Base-by-base conservation (phyloP, 352 stramenopile species). In the Achlya hypogyna region DNA sequence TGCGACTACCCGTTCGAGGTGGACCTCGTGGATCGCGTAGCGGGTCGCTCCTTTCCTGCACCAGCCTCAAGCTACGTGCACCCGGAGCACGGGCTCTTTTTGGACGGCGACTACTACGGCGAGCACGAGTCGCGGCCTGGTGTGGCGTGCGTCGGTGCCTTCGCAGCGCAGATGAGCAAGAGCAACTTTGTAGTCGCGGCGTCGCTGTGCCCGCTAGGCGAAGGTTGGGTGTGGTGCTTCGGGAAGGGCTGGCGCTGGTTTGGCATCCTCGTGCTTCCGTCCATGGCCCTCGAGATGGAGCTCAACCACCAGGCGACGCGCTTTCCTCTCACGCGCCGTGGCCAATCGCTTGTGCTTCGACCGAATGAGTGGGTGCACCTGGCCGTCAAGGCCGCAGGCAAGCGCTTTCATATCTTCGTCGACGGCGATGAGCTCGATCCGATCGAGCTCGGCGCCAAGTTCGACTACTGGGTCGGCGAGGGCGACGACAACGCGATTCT, bases 91-190 rank as follows among this genome's bases (percentile, higher is more conserved):
- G 59, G 59, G 8, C 20, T 38, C 16, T 65, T 45, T 31, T 40
- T 65, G 27, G 59, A 65, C 1, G 59, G 59, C 18, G 40, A 65
- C 25, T 65, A 56, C 28, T 65, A 56, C 1, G 59, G 31, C 5
- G 59, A 62, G 9, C 10, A 16, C 16, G 20, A 56, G 27, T 18
- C n/a, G n/a, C 18, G 25, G 16, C 42, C 16, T 5, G 23, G 29
- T 14, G 20, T 32, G 25, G 25, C 18, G 10, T 25, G 47, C n/a
- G 43, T 31, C 2, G 59, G 59, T 6, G 12, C 16, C 27, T 65
- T 56, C n/a, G 18, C 14, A 6, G 9, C 27, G 16, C 22, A 42
- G 28, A 29, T 65, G 14, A 32, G 10, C 27, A 65, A 54, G 18
- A 29, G 10, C 8, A 58, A 65, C 12, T 65, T 65, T 65, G 59